These are phyloP conservation scores for Fulvia fulva DNA, from an alignment of 2,329 filamentous ascomycete genomes.

Conservation along the genomic window DNA sequence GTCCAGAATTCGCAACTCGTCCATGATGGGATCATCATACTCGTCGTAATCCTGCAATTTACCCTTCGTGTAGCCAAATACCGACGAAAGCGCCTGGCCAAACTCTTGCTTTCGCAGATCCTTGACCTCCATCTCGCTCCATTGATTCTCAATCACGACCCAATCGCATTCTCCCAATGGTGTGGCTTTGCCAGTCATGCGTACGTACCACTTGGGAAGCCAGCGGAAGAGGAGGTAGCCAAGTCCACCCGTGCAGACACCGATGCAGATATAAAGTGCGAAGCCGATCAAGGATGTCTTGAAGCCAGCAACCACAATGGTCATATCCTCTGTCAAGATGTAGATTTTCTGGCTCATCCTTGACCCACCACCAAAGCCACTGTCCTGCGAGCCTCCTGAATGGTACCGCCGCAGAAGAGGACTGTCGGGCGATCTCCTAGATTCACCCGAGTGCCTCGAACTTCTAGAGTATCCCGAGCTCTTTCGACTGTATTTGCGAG, in stretches of 20 bases:
- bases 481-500: slow-evolving; percentile 39
- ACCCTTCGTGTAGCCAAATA: slow-evolving; percentile 65
- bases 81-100: slow-evolving; percentile 59
- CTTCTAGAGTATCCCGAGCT: slow-evolving; percentile 36
- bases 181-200: slow-evolving; percentile 64
- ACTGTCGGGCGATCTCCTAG: slow-evolving; percentile 33
- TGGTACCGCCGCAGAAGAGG: slow-evolving; percentile 68
- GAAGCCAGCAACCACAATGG: slow-evolving; percentile 89
- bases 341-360: slow-evolving; percentile 85
- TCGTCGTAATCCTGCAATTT: slow-evolving; percentile 65
- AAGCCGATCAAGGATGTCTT: slow-evolving; percentile 69
- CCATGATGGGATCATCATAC: slow-evolving; percentile 70
- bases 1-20: slow-evolving; percentile 71
- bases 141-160: slow-evolving; percentile 97
- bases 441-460: slow-evolving; percentile 49
- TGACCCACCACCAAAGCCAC: slow-evolving; percentile 56
- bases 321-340: slow-evolving; percentile 88
- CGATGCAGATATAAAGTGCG: slow-evolving; percentile 65
- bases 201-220: slow-evolving; percentile 83
- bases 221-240: slow-evolving; percentile 83
- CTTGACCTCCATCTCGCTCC: slow-evolving; percentile 85
- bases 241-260: slow-evolving; percentile 67
- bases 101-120: slow-evolving; percentile 58
- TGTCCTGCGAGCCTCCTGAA: slow-evolving; percentile 65
- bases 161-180: slow-evolving; percentile 74